Percentiles rank a stretch among this genome's conserved stretches.
Conservation (phyloP, 345 rosid species). For the Citrus mangshanensis region DNA sequence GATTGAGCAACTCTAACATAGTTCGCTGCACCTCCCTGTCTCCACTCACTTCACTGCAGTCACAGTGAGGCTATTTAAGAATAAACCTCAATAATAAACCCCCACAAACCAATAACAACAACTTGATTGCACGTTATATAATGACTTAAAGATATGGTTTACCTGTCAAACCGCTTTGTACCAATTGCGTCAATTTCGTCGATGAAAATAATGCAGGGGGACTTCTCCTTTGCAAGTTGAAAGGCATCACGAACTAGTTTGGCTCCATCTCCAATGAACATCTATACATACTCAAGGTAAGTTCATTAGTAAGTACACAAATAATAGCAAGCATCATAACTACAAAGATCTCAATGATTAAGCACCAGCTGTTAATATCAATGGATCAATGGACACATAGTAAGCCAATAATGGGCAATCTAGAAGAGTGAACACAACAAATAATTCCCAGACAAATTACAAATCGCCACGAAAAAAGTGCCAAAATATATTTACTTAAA, state of each 20-base stretch:
- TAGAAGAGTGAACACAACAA: neutral
- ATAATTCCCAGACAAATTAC: neutral
- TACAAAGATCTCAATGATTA: neutral
- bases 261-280: conserved; percentile 99
- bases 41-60: conserved; percentile 97
- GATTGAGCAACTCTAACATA: conserved; percentile 96
- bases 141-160: neutral
- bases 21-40: conserved; percentile 99
- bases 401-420: neutral
- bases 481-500: neutral
- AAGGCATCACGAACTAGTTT: conserved; percentile 99
- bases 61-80: neutral
- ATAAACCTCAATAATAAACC: neutral
- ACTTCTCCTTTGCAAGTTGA: conserved; percentile 97
- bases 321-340: neutral
- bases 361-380: neutral
- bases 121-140: neutral
- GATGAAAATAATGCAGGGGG: conserved; percentile 98
- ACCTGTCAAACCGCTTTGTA: conserved; percentile 98
- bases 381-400: neutral
- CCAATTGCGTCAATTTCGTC: conserved; percentile 99
- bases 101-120: neutral
- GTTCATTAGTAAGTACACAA: neutral
- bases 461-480: neutral
- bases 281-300: conserved; percentile 38